Conservation (phyloP, 805 yeast genomes). For the Kazachstania kunashirensis region DNA sequence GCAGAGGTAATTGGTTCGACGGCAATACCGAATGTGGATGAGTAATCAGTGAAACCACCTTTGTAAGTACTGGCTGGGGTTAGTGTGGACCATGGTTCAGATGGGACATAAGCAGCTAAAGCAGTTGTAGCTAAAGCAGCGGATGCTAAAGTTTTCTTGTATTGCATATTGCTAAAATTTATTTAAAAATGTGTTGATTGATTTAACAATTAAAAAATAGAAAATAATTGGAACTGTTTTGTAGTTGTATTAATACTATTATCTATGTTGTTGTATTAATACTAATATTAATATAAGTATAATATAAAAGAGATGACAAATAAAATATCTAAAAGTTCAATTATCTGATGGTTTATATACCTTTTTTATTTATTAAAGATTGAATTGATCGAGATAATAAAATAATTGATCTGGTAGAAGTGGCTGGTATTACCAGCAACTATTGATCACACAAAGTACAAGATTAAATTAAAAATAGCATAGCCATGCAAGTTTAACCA, state of each 20-base stretch:
- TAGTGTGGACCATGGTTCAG: conserved; percentile 36
- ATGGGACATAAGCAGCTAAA: conserved; percentile 21
- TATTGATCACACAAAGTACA: no score
- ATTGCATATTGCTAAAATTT: conserved; percentile 17
- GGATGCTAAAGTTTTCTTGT: conserved; percentile 23
- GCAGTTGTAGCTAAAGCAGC: conserved; percentile 25
- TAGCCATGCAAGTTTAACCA: no score
- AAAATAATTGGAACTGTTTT: background rate
- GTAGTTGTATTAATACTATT: no score
- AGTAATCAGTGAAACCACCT: conserved; percentile 31
- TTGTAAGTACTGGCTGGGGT: conserved; percentile 34
- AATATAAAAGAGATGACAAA: background rate
- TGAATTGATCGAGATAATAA: no score
- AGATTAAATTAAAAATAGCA: no score
- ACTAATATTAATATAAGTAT: background rate
- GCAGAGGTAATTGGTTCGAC: conserved; percentile 30
- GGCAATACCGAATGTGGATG: conserved; percentile 36
- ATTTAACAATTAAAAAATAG: conserved; percentile 1
- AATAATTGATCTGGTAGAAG: no score
- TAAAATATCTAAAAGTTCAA: background rate
- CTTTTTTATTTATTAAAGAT: no score
- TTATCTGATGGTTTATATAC: no score
- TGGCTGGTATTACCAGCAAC: no score
- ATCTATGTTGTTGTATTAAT: background rate
- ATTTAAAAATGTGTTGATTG: conserved; percentile 5